These are phyloP conservation scores for Sclerotinia nivalis DNA, from an alignment of 2,329 filamentous ascomycete genomes.

Conservation along the genomic window DNA sequence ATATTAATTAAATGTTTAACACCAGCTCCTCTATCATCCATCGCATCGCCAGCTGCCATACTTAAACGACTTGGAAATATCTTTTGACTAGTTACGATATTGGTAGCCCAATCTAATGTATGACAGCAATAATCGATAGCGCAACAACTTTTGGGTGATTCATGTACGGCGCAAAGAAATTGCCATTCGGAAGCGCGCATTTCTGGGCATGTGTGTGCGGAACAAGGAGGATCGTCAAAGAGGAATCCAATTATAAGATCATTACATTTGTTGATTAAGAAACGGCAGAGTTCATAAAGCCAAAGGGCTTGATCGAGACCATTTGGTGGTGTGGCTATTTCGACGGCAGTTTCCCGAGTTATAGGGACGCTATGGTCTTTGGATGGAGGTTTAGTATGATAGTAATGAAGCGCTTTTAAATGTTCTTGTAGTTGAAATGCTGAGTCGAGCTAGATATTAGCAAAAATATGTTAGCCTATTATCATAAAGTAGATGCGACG, in stretches of 20 bases:
- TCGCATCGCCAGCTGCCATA: constrained; percentile 45
- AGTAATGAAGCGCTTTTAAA: constrained; percentile 85
- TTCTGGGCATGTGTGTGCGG: constrained; percentile 85
- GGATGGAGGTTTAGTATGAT: constrained; percentile 65
- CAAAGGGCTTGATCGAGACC: constrained; percentile 85
- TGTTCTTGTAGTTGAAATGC: constrained; percentile 98
- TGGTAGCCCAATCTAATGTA: constrained; percentile 96
- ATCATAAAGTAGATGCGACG: constrained; percentile 20
- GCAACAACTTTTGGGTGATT: constrained; percentile 94
- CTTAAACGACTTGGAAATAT: constrained; percentile 79
- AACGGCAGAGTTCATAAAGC: constrained; percentile 97
- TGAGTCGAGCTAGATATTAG: constrained; percentile 74
- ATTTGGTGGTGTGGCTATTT: constrained; percentile 76
- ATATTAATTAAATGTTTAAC: constrained; percentile 90
- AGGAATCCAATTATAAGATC: constrained; percentile 89
- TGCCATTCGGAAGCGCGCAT: constrained; percentile 99
- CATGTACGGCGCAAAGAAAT: constrained; percentile 96
- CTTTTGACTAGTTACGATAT: constrained; percentile 90
- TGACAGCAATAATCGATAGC: constrained; percentile 99
- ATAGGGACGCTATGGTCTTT: constrained; percentile 68
- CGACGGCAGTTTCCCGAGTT: constrained; percentile 70
- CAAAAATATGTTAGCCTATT: constrained; percentile 29
- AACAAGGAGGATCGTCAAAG: constrained; percentile 86
- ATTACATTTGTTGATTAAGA: constrained; percentile 93
- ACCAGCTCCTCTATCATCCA: constrained; percentile 62